Base-by-base conservation (phyloP, 2,329 filamentous ascomycete genomes). In the Chrysosporium queenslandicum region DNA sequence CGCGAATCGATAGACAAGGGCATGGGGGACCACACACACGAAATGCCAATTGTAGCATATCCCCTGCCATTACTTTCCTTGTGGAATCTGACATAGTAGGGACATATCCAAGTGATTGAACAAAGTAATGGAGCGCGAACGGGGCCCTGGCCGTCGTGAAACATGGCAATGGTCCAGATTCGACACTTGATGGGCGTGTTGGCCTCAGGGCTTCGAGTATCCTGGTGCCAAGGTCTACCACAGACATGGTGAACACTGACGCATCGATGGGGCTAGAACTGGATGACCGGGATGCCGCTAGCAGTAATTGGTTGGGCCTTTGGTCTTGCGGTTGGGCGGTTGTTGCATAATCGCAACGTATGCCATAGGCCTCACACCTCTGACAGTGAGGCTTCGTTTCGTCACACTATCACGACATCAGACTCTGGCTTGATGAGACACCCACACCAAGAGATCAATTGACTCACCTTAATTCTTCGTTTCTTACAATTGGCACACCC, bases 401-500 rank as follows among this genome's bases (percentile, higher is more conserved):
- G 50, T 68, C 65, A 34, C 66, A 68, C 66, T 68, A 43, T 1
- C 39, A 23, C 12, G 25, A 23, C 14, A 20, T 51, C 40, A 56
- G 45, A 46, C 9, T n/a, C 25, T 23, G 27, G 5, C 11, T 42
- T 25, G 18, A 20, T 7, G 4, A 25, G 12, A 23, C 16, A 4
- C 43, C 43, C 18, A 25, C 29, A 11, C 7, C 11, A 14, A 14
- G 21, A 36, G 2, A n/a, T n/a, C 16, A n/a, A n/a, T n/a, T n/a
- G n/a, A n/a, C 34, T 29, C 63, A 68, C 65, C 60, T 69, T 69
- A 32, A 69, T 61, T 56, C 62, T 58, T 21, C 66, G 61, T 21
- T 60, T 59, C 57, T 68, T 69, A 54, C 66, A 69, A 39, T 60
- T 63, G 30, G 54, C 53, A 50, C 66, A 68, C 6, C 67, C 66